phyloP scores from a whole-genome alignment of 1,139 yeast species.

The Sporopachydermia cereana region DNA sequence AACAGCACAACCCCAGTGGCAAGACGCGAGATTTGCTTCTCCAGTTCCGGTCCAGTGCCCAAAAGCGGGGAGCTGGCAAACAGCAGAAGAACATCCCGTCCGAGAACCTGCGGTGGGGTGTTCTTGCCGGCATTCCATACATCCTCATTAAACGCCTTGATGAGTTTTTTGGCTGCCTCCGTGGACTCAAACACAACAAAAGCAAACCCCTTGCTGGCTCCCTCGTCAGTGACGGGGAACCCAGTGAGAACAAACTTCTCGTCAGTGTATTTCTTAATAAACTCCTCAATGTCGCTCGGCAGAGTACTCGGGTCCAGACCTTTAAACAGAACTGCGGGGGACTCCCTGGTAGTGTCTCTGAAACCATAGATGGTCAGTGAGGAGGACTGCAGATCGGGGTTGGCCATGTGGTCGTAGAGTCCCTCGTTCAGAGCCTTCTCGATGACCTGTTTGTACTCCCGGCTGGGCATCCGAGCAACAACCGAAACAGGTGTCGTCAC shows the following conservation, averaged over 20 bases:
- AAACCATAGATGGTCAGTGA: not conserved
- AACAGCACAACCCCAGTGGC: not conserved
- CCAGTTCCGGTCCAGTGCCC: not conserved
- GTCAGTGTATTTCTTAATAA: not conserved
- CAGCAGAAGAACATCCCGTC: constrained; percentile 4
- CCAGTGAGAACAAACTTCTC: not conserved
- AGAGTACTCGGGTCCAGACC: not conserved
- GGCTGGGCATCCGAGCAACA: not conserved
- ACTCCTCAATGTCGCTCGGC: not conserved
- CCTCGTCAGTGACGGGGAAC: not conserved
- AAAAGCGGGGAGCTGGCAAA: not conserved
- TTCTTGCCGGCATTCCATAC: not conserved
- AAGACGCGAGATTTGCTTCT: not conserved
- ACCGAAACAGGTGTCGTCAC: not conserved
- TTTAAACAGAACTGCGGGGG: not conserved
- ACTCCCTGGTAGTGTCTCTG: not conserved
- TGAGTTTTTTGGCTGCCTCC: not conserved
- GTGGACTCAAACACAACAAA: not conserved
- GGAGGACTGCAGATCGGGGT: not conserved
- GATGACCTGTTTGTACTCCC: not conserved
- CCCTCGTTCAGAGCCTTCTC: not conserved
- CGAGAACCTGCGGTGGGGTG: not conserved
- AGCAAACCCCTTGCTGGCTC: not conserved
- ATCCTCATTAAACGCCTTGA: not conserved
- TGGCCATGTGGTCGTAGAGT: not conserved